Percentiles rank a stretch among this genome's conserved stretches.
These are phyloP conservation scores for Ceratobasidium sp. DNA, from an alignment of 1,284 basidiomycete species.

Conservation along the genomic window DNA sequence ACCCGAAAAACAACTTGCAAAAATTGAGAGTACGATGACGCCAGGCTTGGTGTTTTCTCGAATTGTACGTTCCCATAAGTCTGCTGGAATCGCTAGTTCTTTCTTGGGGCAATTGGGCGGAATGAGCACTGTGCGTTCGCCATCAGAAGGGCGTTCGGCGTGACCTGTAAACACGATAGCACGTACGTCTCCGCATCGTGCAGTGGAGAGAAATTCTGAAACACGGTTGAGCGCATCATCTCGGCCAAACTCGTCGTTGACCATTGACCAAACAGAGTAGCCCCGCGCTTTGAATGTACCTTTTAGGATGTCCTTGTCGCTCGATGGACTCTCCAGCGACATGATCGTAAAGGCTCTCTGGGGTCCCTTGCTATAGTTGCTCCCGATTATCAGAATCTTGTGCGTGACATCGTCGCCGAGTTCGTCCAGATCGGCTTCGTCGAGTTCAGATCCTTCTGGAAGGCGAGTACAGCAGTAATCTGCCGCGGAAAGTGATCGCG, in stretches of 20 bases:
- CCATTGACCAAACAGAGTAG: not conserved
- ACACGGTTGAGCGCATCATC: not conserved
- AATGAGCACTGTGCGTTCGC: not conserved
- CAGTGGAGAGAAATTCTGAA: not conserved
- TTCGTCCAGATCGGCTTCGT: too few species aligned
- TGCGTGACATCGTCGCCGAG: not conserved
- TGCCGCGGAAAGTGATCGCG: too few species aligned
- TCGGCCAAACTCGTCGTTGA: slow-evolving; percentile 7
- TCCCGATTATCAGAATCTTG: slow-evolving; percentile 25
- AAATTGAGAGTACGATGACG: slow-evolving; percentile 29
- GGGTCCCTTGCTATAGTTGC: not conserved
- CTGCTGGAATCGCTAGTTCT: not conserved
- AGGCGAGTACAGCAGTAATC: too few species aligned
- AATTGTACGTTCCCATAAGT: slow-evolving; percentile 8
- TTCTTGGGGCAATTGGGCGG: not conserved
- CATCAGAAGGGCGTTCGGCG: not conserved
- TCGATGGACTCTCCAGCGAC: not conserved
- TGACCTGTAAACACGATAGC: slow-evolving; percentile 29
- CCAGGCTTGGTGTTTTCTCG: slow-evolving; percentile 6
- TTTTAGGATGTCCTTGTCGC: not conserved
- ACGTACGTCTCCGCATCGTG: not conserved
- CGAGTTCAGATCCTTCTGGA: too few species aligned
- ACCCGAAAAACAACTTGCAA: slow-evolving; percentile 33
- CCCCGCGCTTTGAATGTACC: not conserved
- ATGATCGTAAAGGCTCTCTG: not conserved